These are phyloP conservation scores for Penicillium rolfsii DNA, from an alignment of 2,329 filamentous ascomycete genomes.

Conservation along the genomic window DNA sequence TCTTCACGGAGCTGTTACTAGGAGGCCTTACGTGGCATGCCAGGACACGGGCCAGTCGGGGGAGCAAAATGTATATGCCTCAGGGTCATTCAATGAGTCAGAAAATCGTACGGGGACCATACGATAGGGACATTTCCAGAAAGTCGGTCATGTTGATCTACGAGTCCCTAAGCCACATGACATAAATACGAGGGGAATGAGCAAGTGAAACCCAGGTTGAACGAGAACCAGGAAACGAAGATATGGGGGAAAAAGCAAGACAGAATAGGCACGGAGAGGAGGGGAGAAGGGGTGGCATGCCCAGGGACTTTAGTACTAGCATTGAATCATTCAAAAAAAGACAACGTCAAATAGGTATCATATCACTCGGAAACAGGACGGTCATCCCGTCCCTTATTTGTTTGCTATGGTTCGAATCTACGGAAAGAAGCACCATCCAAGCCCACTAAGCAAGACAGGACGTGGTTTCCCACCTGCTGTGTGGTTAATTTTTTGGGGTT, in stretches of 20 bases:
- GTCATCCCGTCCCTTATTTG: constrained; percentile 31
- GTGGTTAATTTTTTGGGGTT: constrained; percentile 27
- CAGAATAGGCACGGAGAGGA: neutral
- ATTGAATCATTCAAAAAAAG: constrained; percentile 33
- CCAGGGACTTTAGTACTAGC: constrained; percentile 24
- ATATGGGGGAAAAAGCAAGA: neutral
- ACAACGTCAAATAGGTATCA: constrained; percentile 39
- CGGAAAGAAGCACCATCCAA: constrained; percentile 40
- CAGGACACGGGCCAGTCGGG: too few relatives aligned
- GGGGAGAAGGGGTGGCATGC: constrained; percentile 5
- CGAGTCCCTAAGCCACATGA: neutral
- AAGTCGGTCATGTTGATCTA: neutral
- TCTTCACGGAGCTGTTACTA: too few relatives aligned
- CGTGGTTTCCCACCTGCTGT: constrained; percentile 38
- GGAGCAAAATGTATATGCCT: too few relatives aligned
- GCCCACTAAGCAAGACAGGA: constrained; percentile 45
- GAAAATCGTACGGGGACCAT: neutral
- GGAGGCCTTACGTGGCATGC: too few relatives aligned
- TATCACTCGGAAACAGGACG: constrained; percentile 37
- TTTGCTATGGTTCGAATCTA: constrained; percentile 41
- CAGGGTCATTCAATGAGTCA: neutral
- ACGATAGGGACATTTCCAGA: too few relatives aligned
- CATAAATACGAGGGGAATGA: neutral
- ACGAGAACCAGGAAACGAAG: neutral
- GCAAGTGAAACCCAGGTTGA: neutral